These are phyloP conservation scores for Neurospora pannonica DNA, from an alignment of 495 filamentous ascomycete genomes.

Conservation along the genomic window DNA sequence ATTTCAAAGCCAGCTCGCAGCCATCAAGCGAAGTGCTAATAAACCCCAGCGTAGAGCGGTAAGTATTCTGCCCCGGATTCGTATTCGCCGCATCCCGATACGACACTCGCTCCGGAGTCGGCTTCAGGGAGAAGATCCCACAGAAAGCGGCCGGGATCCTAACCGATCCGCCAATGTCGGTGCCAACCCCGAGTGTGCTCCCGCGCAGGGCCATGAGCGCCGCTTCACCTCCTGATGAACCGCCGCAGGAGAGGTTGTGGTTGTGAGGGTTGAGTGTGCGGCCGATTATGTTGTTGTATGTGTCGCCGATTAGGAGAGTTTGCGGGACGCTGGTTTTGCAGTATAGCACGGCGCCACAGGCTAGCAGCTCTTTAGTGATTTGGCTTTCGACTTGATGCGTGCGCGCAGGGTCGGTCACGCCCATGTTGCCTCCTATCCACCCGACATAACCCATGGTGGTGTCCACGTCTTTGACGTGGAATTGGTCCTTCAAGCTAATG, in stretches of 20 bases:
- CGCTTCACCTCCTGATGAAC: slow-evolving; percentile 52
- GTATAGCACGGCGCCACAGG: slow-evolving; percentile 46
- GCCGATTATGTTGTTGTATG: slow-evolving; percentile 58
- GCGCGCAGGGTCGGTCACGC: slow-evolving; percentile 41
- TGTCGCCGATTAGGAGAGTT: slow-evolving; percentile 42
- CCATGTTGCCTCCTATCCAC: slow-evolving; percentile 36
- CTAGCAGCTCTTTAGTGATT: slow-evolving; percentile 27
- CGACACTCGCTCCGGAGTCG: slow-evolving; percentile 48
- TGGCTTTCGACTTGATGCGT: slow-evolving; percentile 40
- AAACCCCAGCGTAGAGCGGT: slow-evolving; percentile 19
- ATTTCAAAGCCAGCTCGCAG: slow-evolving; percentile 27
- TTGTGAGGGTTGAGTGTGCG: slow-evolving; percentile 56
- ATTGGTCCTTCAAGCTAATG: slow-evolving; percentile 56
- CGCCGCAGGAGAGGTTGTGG: slow-evolving; percentile 48
- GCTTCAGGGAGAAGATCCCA: slow-evolving; percentile 52
- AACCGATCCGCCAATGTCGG: slow-evolving; percentile 64
- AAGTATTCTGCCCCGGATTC: slow-evolving; percentile 28
- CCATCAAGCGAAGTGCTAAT: slow-evolving; percentile 15
- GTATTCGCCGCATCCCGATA: slow-evolving; percentile 20
- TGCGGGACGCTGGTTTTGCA: slow-evolving; percentile 58
- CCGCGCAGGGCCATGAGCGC: slow-evolving; percentile 38
- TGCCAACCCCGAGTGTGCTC: slow-evolving; percentile 39
- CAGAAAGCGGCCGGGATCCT: slow-evolving; percentile 51
- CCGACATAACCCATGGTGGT: slow-evolving; percentile 27
- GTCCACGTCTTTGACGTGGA: slow-evolving; percentile 50